Evolutionary conservation across 2,329 filamentous ascomycete genomes (phyloP), one percentile per base, ranked within the genome.

Genomic region (Hypoxylon sp.): DNA sequence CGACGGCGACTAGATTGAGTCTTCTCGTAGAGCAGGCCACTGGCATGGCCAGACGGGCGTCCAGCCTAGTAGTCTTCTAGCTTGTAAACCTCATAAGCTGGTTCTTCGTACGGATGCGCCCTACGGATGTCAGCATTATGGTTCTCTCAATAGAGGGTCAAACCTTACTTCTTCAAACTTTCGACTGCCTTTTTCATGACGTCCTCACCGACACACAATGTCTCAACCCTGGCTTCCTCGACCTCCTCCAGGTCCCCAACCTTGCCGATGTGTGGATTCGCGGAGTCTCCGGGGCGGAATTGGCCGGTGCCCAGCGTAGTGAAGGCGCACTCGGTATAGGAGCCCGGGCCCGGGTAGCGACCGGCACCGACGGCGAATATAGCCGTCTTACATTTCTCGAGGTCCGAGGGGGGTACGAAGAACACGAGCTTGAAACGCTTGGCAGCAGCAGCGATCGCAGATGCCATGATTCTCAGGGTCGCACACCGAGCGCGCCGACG

Each of bases 211-310:
- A 84, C 65, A 68, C 86, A 87, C 2, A 89, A 68, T 1, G 83
- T 82, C 76, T 91, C 88, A 13, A 89, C 83, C 43, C 81, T 79
- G 1, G 82, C 77, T 72, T 91, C 88, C 3, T 82, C 78, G 0
- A 84, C 78, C 55, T 84, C 71, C 71, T 90, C 86, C 0, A 90
- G 67, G 35, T 76, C 71, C 0, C 86, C 86, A 1, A 79, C 74
- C 8, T 74, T 73, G 0, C 88, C 88, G 60, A 90, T 85, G 66
- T 85, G 75, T 2, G 88, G 88, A 43, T 86, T 87, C 1, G 88
- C 86, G 0, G 76, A 71, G 51, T 79, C 78, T 0, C 84, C 85
- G 0, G 88, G 87, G 0, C 84, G 81, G 71, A 90, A 91, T 67
- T 90, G 87, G 0, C 86, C 87, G 0, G 77, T 84, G 3, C 88